Evolutionary conservation across 441 rosid genomes (phyloP), one percentile per base, ranked within the genome.

Genomic region (Arabidopsis hybrid): DNA sequence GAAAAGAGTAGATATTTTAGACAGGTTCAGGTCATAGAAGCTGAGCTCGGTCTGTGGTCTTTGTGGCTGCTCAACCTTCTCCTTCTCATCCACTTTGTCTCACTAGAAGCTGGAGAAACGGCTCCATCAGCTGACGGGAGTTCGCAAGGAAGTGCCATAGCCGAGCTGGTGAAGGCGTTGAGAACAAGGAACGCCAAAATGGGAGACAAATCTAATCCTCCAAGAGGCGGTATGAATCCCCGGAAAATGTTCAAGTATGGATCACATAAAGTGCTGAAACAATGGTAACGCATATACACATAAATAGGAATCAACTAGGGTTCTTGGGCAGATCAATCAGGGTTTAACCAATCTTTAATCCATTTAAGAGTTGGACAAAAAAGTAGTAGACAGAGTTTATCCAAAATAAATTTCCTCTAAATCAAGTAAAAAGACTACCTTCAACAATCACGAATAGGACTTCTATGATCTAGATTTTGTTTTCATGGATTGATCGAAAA

Each of bases 221-320:
- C 97, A 5, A 91, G 81, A 40, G 99, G 99, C 9, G 99, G 95
- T 81, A 92, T 92, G 80, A 94, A 69, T 74, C 97, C 97, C 5
- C 95, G 95, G 83, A 93, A 93, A 80, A 93, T 85, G 87, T 93
- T 93, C 86, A 93, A 79, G 85, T 93, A 93, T 4, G 97, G 98
- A 73, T 93, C 97, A 76, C 98, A 93, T 65, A 91, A 16, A 47
- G 98, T 88, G 88, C 97, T 93, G 95, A 42, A 39, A 66, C 62
- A 73, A 60, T 49, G 55, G 40, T 53, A 69, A 39, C 78, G 69
- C 32, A 31, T 3, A 31, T 11, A 71, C 59, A 65, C 58, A 50
- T 35, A 42, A 52, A 71, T 26, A 77, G 72, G 29, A 64, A 68
- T 18, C 45, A 36, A 47, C 12, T 35, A 43, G 59, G 11, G 13